Percentiles rank a stretch among this genome's conserved stretches.
phyloP scores from a whole-genome alignment of 306 rosid genomes.

The Casuarina cunninghamiana region DNA sequence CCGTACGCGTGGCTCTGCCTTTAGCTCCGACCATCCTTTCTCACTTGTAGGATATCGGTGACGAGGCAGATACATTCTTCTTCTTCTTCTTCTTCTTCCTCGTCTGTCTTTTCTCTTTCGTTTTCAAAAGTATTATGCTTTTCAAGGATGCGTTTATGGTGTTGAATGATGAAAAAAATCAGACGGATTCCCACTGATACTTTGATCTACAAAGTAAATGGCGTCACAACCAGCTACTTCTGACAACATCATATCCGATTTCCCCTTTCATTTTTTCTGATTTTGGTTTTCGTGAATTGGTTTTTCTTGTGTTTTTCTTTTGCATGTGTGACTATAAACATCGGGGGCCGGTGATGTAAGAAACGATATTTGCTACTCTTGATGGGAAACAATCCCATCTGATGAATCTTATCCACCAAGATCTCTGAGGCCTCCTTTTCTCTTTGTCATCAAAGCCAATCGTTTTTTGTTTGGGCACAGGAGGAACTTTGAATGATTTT shows the following conservation, averaged over 20 bases:
- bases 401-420: constrained; percentile 3
- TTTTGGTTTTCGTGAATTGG: background rate
- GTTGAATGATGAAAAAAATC: constrained; percentile 15
- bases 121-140: background rate
- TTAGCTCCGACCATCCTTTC: constrained; percentile 26
- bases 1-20: constrained; percentile 15
- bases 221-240: constrained; percentile 4
- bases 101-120: background rate
- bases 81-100: background rate
- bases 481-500: too few species aligned
- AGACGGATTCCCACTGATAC: constrained; percentile 13
- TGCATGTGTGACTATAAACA: background rate
- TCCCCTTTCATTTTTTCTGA: background rate
- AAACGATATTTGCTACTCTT: constrained; percentile 6
- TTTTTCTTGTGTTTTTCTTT: too few species aligned
- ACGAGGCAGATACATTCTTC: constrained; percentile 16
- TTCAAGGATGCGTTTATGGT: background rate
- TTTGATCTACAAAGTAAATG: background rate
- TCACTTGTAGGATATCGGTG: constrained; percentile 1
- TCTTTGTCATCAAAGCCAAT: background rate
- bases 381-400: background rate
- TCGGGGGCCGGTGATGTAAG: background rate
- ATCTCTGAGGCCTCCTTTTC: constrained; percentile 6
- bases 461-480: too few species aligned
- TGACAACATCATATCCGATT: background rate